Percentiles rank a stretch among this genome's conserved stretches.
phyloP scores from a whole-genome alignment of 116 monocot species.

The Cymodocea nodosa region DNA sequence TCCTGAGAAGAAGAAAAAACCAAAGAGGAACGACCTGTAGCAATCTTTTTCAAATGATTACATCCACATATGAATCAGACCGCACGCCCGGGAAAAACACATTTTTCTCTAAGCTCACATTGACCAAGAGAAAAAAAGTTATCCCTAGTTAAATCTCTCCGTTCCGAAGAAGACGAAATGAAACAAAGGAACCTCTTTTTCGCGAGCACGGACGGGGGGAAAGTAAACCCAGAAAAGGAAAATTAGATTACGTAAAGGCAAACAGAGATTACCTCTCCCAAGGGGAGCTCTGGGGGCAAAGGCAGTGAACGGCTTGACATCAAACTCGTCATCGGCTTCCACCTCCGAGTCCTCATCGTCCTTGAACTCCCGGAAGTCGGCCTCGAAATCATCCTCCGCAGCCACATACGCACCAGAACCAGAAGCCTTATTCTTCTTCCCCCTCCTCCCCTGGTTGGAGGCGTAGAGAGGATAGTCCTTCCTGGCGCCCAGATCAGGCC shows the following conservation, averaged over 20 bases:
- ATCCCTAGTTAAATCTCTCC: too few species aligned
- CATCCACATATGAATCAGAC: background rate
- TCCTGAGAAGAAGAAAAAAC: background rate
- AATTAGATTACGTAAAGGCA: background rate
- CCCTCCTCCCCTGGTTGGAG: background rate
- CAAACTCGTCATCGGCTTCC: constrained; percentile 13
- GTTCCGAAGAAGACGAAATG: too few species aligned
- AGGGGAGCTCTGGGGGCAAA: background rate
- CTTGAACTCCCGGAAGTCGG: constrained; percentile 32
- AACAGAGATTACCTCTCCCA: constrained; percentile 6
- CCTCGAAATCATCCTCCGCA: constrained; percentile 32
- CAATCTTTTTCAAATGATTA: background rate
- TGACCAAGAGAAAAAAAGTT: too few species aligned
- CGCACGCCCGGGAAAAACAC: background rate
- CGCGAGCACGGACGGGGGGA: too few species aligned
- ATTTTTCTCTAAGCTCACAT: background rate
- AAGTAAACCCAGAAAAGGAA: too few species aligned
- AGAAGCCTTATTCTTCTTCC: constrained; percentile 2
- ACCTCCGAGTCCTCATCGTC: constrained; percentile 24
- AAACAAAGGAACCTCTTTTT: background rate
- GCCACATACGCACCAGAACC: background rate
- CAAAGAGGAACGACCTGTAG: background rate
- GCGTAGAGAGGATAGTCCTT: background rate
- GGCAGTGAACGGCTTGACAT: constrained; percentile 25
- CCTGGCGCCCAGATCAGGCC: constrained; percentile 17